These are phyloP conservation scores for Tephrocybe sp. DNA, from an alignment of 768 basidiomycete species.

Conservation along the genomic window DNA sequence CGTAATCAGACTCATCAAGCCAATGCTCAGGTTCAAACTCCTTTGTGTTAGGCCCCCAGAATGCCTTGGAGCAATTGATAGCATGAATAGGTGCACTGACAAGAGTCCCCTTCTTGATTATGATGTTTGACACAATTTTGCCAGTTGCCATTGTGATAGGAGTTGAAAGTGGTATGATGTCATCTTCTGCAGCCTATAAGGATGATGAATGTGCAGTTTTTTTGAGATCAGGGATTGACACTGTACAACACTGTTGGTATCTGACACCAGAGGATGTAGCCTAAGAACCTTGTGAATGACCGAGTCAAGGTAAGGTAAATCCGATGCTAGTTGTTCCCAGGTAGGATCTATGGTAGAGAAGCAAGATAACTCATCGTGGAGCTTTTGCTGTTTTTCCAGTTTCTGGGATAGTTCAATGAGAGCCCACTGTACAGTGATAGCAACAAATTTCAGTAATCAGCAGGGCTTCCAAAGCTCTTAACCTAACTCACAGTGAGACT, in stretches of 20 bases:
- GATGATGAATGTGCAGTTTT: not conserved
- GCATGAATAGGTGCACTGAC: conserved; percentile 42
- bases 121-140: conserved; percentile 34
- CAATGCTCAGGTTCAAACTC: conserved; percentile 67
- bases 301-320: conserved; percentile 56
- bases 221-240: not conserved
- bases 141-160: conserved; percentile 48
- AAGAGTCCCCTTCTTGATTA: conserved; percentile 46
- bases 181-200: conserved; percentile 47
- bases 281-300: conserved; percentile 46
- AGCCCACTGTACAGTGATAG: conserved; percentile 50
- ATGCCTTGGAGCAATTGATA: conserved; percentile 48
- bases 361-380: conserved; percentile 48
- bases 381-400: conserved; percentile 42
- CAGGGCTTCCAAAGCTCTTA: not conserved
- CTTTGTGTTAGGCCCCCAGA: conserved; percentile 64
- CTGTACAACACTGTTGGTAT: conserved; percentile 39
- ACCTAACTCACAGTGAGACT: conserved; percentile 32
- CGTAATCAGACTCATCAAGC: conserved; percentile 37
- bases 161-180: conserved; percentile 54
- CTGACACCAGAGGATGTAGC: conserved; percentile 39
- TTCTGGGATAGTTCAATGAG: conserved; percentile 53
- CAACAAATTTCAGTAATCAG: not conserved
- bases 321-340: conserved; percentile 51
- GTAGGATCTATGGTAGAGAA: conserved; percentile 47